phyloP scores from a whole-genome alignment of 73 alveolate species.

The Breviolum minutum region DNA sequence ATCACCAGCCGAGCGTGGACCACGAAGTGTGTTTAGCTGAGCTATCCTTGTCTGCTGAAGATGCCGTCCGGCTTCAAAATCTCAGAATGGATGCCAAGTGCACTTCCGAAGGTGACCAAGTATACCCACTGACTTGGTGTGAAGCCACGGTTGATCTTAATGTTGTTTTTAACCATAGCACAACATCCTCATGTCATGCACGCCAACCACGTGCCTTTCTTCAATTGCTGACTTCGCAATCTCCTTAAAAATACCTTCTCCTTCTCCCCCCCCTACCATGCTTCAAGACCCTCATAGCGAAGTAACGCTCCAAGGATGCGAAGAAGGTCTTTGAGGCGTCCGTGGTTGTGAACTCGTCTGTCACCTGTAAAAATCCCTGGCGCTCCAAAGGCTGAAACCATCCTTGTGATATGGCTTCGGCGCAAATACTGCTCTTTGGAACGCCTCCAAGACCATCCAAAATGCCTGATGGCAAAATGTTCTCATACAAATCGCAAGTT shows the following conservation, averaged over 20 bases:
- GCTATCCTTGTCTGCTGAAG: background rate
- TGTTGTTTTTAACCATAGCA: background rate
- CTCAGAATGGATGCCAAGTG: background rate
- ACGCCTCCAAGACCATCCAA: background rate
- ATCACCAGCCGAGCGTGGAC: background rate
- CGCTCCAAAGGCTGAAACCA: conserved; percentile 1
- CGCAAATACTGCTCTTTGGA: conserved; percentile 8
- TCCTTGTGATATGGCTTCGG: background rate
- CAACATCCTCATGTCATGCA: background rate
- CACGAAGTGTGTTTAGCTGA: background rate
- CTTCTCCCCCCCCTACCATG: background rate
- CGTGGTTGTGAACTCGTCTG: background rate
- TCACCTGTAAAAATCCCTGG: background rate
- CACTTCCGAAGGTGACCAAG: background rate
- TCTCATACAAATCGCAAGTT: background rate
- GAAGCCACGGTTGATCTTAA: background rate
- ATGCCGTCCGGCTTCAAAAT: background rate
- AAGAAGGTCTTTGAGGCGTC: background rate
- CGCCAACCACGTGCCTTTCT: background rate
- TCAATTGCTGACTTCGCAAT: background rate
- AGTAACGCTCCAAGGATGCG: background rate
- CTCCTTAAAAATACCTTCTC: background rate
- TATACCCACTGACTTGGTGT: conserved; percentile 16
- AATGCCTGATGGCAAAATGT: background rate
- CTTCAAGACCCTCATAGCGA: background rate